Percentiles rank a stretch among this genome's conserved stretches.
These are phyloP conservation scores for Lactarius quietus DNA, from an alignment of 768 basidiomycete genomes.

Conservation along the genomic window DNA sequence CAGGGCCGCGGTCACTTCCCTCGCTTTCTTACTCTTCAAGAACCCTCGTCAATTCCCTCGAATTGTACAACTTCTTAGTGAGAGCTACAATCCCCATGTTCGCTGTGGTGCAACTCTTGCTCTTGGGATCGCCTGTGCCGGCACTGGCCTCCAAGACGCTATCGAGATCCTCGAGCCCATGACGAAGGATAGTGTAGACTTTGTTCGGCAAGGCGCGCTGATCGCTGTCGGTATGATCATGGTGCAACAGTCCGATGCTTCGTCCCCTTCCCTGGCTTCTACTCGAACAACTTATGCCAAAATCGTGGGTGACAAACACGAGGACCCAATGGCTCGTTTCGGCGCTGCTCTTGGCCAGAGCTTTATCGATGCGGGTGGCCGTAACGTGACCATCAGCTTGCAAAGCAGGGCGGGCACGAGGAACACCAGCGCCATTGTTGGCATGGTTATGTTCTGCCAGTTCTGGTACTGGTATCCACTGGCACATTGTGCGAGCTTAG, in stretches of 20 bases:
- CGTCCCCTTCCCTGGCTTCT: conserved; percentile 74
- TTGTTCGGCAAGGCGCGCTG: conserved; percentile 97
- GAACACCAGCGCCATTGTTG: conserved; percentile 93
- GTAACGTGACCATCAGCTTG: conserved; percentile 92
- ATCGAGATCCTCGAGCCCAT: conserved; percentile 96
- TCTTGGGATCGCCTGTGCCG: conserved; percentile 94
- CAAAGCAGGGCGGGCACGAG: conserved; percentile 90
- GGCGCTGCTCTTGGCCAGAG: conserved; percentile 96
- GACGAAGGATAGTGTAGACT: conserved; percentile 97
- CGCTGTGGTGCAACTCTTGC: conserved; percentile 96
- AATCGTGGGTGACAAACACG: conserved; percentile 93
- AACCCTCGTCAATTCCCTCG: conserved; percentile 94
- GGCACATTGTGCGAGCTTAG: conserved; percentile 86
- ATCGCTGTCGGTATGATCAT: conserved; percentile 95
- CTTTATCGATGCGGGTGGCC: conserved; percentile 94
- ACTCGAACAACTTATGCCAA: conserved; percentile 85
- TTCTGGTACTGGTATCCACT: conserved; percentile 99
- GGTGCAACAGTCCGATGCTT: conserved; percentile 91
- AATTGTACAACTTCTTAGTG: conserved; percentile 93
- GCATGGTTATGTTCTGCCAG: conserved; percentile 97
- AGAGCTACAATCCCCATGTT: conserved; percentile 99
- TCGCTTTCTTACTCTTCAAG: conserved; percentile 96
- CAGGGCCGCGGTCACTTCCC: conserved; percentile 90
- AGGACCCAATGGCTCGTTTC: conserved; percentile 98
- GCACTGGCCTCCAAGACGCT: conserved; percentile 96